Evolutionary conservation across 2,329 filamentous ascomycete genomes (phyloP).

Genomic region (Paecilomyces fulvus): DNA sequence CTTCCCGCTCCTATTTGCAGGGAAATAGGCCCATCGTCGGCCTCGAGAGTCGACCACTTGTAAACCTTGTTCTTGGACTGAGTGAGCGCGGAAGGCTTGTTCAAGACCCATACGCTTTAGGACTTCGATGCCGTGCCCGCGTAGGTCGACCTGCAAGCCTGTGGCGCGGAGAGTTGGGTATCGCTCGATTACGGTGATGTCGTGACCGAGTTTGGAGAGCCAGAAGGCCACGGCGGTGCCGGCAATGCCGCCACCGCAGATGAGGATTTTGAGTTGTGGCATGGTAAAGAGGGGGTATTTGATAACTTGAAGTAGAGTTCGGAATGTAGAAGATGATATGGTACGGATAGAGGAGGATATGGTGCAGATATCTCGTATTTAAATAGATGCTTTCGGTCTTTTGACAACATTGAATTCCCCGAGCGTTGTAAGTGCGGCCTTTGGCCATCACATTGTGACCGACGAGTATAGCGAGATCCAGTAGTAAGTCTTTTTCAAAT

Average conservation of each 20-base stretch:
- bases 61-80: constrained; percentile 42
- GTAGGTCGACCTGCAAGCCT: constrained; percentile 48
- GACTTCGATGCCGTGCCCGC: constrained; percentile 44
- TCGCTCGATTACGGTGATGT: constrained; percentile 37
- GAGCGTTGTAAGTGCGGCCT: background rate
- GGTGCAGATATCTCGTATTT: background rate
- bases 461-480: background rate
- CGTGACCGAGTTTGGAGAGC: constrained; percentile 35
- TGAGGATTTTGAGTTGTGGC: constrained; percentile 38
- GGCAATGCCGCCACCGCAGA: constrained; percentile 35
- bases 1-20: constrained; percentile 28
- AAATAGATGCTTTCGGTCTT: background rate
- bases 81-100: constrained; percentile 27
- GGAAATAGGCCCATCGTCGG: constrained; percentile 33
- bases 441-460: background rate
- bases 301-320: too few relatives aligned
- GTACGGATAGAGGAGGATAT: too few relatives aligned
- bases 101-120: constrained; percentile 47
- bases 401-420: background rate
- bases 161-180: constrained; percentile 35
- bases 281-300: constrained; percentile 2
- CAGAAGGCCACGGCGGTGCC: constrained; percentile 42
- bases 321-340: background rate
- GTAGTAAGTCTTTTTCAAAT: too few relatives aligned
- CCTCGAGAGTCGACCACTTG: constrained; percentile 38